A percentile compares a stretch with the other conserved stretches of the same genome.
These are phyloP conservation scores for Crithidia thermophila DNA, from an alignment of 208 protist species.

Conservation along the genomic window DNA sequence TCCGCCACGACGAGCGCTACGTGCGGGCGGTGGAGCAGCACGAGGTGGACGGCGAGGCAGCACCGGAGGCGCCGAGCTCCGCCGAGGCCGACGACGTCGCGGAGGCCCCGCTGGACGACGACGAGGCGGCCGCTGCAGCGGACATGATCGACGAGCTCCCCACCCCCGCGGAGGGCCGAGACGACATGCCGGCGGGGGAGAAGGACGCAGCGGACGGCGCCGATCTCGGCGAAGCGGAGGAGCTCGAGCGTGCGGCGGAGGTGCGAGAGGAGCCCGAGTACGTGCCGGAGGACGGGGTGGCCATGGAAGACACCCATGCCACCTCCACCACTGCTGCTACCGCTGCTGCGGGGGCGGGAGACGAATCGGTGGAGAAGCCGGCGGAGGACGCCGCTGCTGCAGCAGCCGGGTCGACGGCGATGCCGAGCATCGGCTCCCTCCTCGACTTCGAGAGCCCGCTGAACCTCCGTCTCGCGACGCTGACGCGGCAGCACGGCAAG, in stretches of 20 bases:
- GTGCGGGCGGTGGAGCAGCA: background rate
- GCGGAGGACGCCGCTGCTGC: background rate
- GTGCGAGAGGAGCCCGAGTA: conserved; percentile 29
- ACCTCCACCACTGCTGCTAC: background rate
- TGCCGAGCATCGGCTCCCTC: conserved; percentile 45
- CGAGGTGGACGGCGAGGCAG: conserved; percentile 6
- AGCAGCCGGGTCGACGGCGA: background rate
- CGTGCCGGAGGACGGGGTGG: background rate
- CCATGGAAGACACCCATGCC: background rate
- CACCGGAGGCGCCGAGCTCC: background rate
- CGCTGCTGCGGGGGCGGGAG: conserved; percentile 15
- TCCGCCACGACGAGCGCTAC: background rate
- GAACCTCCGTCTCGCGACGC: conserved; percentile 86
- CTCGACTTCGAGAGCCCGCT: conserved; percentile 82
- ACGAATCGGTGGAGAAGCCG: background rate
- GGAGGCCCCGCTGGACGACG: background rate
- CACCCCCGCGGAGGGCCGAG: background rate
- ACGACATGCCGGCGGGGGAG: conserved; percentile 3
- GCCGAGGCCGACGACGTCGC: conserved; percentile 14
- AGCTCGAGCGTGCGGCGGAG: conserved; percentile 52
- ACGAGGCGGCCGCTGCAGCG: background rate
- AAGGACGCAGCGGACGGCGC: background rate
- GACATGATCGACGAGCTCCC: conserved; percentile 18
- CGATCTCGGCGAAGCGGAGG: conserved; percentile 38
- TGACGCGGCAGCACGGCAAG: conserved; percentile 81